Evolutionary conservation across 1,284 basidiomycete species (phyloP), one percentile per base, ranked within the genome.

Genomic region (Ustilago curta): DNA sequence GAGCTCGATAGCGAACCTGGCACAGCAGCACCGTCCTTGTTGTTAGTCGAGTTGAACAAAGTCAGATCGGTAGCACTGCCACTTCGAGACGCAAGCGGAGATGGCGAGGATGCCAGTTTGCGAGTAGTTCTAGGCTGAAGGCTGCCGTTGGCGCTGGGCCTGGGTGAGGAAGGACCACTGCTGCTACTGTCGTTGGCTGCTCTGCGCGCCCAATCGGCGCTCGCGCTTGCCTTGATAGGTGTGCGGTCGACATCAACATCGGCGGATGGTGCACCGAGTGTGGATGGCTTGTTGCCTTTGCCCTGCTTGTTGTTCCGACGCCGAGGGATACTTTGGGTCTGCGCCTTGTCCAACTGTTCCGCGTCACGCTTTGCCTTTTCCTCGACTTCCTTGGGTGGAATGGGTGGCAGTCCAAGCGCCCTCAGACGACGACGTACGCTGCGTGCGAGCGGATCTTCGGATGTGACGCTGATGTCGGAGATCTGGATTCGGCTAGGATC

Each of bases 401-500:
- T 63, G 12, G 66, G 68, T 16, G 82, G 81, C 39, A 83, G 51
- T 14, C 82, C 82, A 4, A 78, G 62, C 19, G 76, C 75, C 31
- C 93, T 90, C 59, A 98, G 88, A 56, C 91, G 89, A 35, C 92
- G 88, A 18, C 97, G 90, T 8, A 99, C 95, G 14, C 92, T 89
- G 55, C 96, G 91, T 16, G 95, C 95, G 7, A 99, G 89, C 1
- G 96, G 95, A 84, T 99, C 97, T 83, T 99, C 97, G 52, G 93
- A 90, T 0, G 97, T 99, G 68, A 88, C 88, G 2, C 94, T 94
- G 76, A 99, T 94, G 85, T 98, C 96, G 63, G 91, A 87, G 66
- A 99, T 97, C 86, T 98, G 96, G 27, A 99, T 90, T 32, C 95
- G 89, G 5, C 95, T 97, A 0, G 97, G 95, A 84, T 99, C 97